These are phyloP conservation scores for Metarhizium humberi DNA, from an alignment of 2,329 filamentous ascomycete species.

Conservation along the genomic window DNA sequence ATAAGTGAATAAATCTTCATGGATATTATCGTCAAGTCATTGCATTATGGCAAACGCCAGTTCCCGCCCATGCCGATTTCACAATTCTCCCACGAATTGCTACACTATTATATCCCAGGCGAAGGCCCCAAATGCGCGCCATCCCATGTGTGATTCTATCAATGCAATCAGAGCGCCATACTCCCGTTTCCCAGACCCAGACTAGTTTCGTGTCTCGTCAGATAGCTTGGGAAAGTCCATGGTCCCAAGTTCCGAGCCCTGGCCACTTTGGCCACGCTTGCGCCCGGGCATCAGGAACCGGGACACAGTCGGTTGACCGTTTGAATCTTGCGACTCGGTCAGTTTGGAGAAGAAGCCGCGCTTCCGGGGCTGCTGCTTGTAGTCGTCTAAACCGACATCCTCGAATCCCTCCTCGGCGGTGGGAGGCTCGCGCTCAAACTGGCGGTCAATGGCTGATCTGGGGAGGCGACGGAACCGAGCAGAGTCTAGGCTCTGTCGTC, in stretches of 20 bases:
- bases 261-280: conserved; percentile 57
- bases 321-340: conserved; percentile 44
- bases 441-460: conserved; percentile 49
- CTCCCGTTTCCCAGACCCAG: not conserved
- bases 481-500: conserved; percentile 75
- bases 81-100: not conserved
- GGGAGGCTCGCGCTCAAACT: conserved; percentile 50
- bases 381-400: conserved; percentile 80
- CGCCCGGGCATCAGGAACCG: conserved; percentile 61
- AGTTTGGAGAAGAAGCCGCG: conserved; percentile 71
- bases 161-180: not conserved
- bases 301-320: conserved; percentile 33
- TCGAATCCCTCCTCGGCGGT: conserved; percentile 77
- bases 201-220: conserved; percentile 9
- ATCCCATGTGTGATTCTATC: not conserved
- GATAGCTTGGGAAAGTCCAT: conserved; percentile 37
- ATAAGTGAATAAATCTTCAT: not conserved
- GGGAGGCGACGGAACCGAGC: conserved; percentile 53
- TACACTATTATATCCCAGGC: not conserved
- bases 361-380: conserved; percentile 41
- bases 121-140: not conserved
- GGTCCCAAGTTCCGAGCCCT: conserved; percentile 60
- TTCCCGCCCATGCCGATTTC: not conserved
- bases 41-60: not conserved
- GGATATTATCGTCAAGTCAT: conserved; percentile 2